Conservation (phyloP, 306 rosid species). For the Ochetophila trinervis region DNA sequence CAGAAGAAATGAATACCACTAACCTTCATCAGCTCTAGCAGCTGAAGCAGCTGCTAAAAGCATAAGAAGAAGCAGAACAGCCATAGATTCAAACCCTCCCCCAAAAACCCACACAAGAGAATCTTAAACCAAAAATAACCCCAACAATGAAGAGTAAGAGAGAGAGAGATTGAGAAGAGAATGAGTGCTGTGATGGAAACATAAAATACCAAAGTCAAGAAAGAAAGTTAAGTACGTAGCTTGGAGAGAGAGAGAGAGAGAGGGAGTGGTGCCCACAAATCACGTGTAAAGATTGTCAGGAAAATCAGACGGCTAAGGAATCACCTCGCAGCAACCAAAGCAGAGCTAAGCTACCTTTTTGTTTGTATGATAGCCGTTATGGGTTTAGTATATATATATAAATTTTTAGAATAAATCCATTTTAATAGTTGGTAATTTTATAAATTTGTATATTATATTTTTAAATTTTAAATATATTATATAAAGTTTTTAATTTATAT, state of each 20-base stretch:
- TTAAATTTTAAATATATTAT: too few species aligned
- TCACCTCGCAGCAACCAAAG: conserved; percentile 21
- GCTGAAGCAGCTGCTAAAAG: conserved; percentile 40
- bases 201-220: conserved; percentile 16
- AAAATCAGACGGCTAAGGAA: conserved; percentile 49
- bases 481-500: too few species aligned
- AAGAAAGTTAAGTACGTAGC: conserved; percentile 26
- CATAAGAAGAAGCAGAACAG: conserved; percentile 47
- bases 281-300: conserved; percentile 59
- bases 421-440: too few species aligned
- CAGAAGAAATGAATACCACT: conserved; percentile 20
- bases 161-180: conserved; percentile 26
- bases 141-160: conserved; percentile 44
- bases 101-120: conserved; percentile 13
- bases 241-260: conserved; percentile 5
- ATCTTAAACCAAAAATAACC: conserved; percentile 21
- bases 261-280: conserved; percentile 31
- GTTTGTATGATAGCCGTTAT: conserved; percentile 50
- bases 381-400: neutral
- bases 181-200: conserved; percentile 23
- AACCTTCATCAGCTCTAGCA: conserved; percentile 70
- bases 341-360: conserved; percentile 10
- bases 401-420: too few species aligned
- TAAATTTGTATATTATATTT: too few species aligned
- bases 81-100: conserved; percentile 46